Evolutionary conservation across 2,329 filamentous ascomycete genomes (phyloP), one percentile per base, ranked within the genome.

Genomic region (Monosporascus sp.): DNA sequence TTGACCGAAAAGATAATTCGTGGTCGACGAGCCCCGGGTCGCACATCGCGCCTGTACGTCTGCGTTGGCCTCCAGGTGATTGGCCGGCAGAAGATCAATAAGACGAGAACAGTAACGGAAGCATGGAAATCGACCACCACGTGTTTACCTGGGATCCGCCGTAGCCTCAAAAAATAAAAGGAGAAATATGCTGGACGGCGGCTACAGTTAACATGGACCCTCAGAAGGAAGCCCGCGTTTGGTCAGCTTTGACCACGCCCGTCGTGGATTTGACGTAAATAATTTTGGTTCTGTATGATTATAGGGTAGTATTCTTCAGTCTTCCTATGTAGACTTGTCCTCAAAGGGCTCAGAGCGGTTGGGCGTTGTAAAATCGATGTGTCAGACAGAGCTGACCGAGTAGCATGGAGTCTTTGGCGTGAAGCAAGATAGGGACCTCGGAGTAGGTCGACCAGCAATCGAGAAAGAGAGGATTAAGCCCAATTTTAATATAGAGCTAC

Each of bases 101-200:
- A 56, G 51, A 46, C 42, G 49, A 17, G 34, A 47, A 25, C 46
- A 51, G 44, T 55, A 51, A 44, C 24, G 42, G 42, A 37, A 42
- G 56, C 51, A 53, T 56, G 55, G 54, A 57, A 54, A 58, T 54
- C 48, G 57, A 49, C 54, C 60, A 62, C 58, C 60, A 62, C 60
- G 60, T 62, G 60, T 62, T 62, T 62, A 58, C 60, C 55, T 60
- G 54, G 59, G 57, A 62, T 62, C 60, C 58, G 60, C 60, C 60
- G 55, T 58, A 62, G 55, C 58, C 60, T 58, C 56, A 56, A 55
- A 49, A 53, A 62, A 60, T 60, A 59, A 47, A 38, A 36, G 47
- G 38, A 53, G 56, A 58, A 58, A 58, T 52, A 53, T 58, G 53
- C 11, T 39, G 37, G n/a, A 14, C 22, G 39, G 39, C 31, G 31